Percentiles rank a stretch among this genome's conserved stretches.
These are phyloP conservation scores for Jimgerdemannia lactiflua DNA, from an alignment of 192 early-diverging fungal genomes.

Conservation along the genomic window DNA sequence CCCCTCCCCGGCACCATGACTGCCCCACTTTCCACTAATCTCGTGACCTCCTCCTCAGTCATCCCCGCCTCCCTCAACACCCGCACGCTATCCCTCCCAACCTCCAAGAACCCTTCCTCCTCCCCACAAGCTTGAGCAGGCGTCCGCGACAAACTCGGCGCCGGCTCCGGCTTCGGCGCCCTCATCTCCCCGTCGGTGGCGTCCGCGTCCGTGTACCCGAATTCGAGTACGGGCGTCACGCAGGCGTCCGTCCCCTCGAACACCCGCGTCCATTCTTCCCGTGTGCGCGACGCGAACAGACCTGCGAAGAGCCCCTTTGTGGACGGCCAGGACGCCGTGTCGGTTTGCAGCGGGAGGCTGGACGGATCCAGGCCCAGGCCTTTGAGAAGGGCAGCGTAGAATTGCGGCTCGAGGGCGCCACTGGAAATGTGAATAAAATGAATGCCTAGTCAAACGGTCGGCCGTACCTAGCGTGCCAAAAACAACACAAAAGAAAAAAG, in stretches of 20 bases:
- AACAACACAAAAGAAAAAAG: neutral
- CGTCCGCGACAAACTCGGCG: slow-evolving; percentile 50
- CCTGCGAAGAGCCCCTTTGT: slow-evolving; percentile 44
- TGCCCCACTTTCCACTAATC: slow-evolving; percentile 8
- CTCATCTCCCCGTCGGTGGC: slow-evolving; percentile 21
- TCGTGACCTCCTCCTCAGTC: slow-evolving; percentile 31
- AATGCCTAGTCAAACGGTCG: neutral
- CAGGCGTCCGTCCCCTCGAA: slow-evolving; percentile 64
- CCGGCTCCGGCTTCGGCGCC: slow-evolving; percentile 41
- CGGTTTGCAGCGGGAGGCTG: slow-evolving; percentile 43
- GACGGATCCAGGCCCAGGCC: slow-evolving; percentile 34
- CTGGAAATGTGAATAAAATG: slow-evolving; percentile 8
- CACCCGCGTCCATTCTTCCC: slow-evolving; percentile 56
- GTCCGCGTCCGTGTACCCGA: slow-evolving; percentile 19
- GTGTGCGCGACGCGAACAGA: slow-evolving; percentile 55
- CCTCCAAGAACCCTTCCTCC: slow-evolving; percentile 23
- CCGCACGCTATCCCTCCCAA: slow-evolving; percentile 41
- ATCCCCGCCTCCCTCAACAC: slow-evolving; percentile 43
- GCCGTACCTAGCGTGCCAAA: neutral
- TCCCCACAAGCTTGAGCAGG: slow-evolving; percentile 22
- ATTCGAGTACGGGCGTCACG: slow-evolving; percentile 58
- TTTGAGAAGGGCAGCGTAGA: slow-evolving; percentile 51
- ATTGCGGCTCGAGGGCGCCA: slow-evolving; percentile 64
- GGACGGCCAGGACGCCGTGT: slow-evolving; percentile 49
- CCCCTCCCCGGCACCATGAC: neutral